phyloP scores from a whole-genome alignment of 2,329 filamentous ascomycete genomes.

The Hypoxylon sp. region DNA sequence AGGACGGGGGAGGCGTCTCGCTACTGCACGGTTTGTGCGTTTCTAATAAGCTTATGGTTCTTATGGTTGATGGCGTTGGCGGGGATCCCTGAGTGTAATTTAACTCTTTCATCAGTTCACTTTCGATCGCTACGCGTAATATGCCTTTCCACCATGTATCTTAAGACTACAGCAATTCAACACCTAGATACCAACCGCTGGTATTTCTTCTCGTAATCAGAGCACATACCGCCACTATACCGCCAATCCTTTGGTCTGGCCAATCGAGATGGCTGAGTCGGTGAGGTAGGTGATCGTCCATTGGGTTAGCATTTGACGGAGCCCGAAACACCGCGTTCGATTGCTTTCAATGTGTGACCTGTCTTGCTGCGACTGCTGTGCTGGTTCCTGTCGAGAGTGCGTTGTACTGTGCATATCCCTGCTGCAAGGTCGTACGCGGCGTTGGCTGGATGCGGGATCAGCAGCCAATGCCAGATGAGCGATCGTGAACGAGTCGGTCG shows the following conservation, averaged over 20 bases:
- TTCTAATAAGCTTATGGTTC: conserved; percentile 16
- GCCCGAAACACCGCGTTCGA: conserved; percentile 37
- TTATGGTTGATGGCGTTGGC: conserved; percentile 12
- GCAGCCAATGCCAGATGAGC: conserved; percentile 50
- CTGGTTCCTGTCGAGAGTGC: conserved; percentile 41
- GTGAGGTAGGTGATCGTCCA: conserved; percentile 39
- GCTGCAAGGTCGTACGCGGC: conserved; percentile 43
- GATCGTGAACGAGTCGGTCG: conserved; percentile 47
- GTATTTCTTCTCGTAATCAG: neutral
- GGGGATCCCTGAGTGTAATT: conserved; percentile 35
- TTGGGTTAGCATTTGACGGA: conserved; percentile 29
- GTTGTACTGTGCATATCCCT: conserved; percentile 35
- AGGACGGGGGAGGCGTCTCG: conserved; percentile 42
- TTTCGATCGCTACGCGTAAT: conserved; percentile 17
- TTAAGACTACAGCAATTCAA: conserved; percentile 2
- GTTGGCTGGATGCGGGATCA: conserved; percentile 44
- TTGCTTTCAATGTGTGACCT: conserved; percentile 39
- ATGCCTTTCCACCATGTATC: conserved; percentile 1
- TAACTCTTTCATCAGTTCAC: conserved; percentile 23
- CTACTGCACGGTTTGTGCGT: conserved; percentile 31
- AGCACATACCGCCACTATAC: conserved; percentile 10
- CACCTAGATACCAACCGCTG: conserved; percentile 14
- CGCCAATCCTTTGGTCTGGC: conserved; percentile 13
- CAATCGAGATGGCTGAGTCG: conserved; percentile 33
- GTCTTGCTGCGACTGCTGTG: conserved; percentile 34